A percentile compares a stretch with the other conserved stretches of the same genome.
phyloP scores from a whole-genome alignment of 805 yeast genomes.

The Candida sphagnicola region DNA sequence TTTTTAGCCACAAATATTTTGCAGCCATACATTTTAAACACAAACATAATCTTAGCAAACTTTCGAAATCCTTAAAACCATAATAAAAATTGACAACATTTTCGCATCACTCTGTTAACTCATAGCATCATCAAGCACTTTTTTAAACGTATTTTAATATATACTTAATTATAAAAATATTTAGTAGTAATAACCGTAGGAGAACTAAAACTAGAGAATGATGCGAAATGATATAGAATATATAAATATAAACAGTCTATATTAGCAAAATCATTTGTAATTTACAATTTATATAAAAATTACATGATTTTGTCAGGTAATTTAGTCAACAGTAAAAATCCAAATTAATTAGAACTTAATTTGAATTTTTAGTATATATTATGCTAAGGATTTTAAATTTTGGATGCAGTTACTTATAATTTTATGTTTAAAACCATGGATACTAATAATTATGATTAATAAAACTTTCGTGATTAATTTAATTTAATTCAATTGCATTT shows the following conservation, averaged over 20 bases:
- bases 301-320: conserved; percentile 3
- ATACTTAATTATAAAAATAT: conserved; percentile 2
- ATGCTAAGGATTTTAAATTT: neutral
- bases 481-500: neutral
- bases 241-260: conserved; percentile 4
- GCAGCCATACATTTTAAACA: neutral
- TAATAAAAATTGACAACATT: neutral
- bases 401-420: neutral
- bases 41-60: neutral
- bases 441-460: neutral
- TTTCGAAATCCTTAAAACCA: neutral
- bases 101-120: neutral
- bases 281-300: conserved; percentile 2
- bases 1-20: neutral
- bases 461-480: neutral
- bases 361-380: neutral
- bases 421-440: neutral
- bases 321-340: neutral
- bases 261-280: neutral
- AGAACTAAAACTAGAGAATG: conserved; percentile 1
- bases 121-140: neutral
- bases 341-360: neutral
- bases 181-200: conserved; percentile 2
- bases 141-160: neutral
- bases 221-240: conserved; percentile 4